Evolutionary conservation across 768 basidiomycete species (phyloP).

Genomic region (Cystofilobasidium bisporidii): DNA sequence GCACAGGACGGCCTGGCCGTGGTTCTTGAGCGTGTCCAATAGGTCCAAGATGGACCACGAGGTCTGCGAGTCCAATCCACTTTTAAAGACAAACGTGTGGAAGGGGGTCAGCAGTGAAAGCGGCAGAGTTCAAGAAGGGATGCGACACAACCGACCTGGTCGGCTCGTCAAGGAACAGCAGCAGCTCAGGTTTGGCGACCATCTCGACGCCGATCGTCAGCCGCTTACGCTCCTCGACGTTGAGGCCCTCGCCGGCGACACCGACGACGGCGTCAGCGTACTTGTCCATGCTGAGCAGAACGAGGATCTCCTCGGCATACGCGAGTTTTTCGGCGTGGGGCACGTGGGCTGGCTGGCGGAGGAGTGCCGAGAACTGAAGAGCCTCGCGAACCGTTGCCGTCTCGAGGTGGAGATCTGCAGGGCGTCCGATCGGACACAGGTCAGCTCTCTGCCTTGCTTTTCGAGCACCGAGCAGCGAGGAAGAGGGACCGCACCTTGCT

Average conservation of each 20-base stretch:
- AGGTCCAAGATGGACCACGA: conserved; percentile 66
- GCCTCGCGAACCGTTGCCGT: conserved; percentile 39
- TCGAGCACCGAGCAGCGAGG: too few relatives aligned
- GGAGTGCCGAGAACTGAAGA: conserved; percentile 42
- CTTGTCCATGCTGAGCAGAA: conserved; percentile 31
- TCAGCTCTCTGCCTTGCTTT: too few relatives aligned
- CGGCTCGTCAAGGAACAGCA: conserved; percentile 46
- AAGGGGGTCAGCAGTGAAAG: too few relatives aligned
- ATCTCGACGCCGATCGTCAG: conserved; percentile 33
- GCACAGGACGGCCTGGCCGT: conserved; percentile 42
- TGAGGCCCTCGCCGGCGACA: conserved; percentile 40
- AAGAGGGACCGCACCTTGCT: too few relatives aligned
- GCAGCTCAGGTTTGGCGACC: conserved; percentile 40
- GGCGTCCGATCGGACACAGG: too few relatives aligned
- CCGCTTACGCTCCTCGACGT: conserved; percentile 33
- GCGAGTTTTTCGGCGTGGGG: conserved; percentile 35
- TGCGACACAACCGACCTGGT: conserved; percentile 34
- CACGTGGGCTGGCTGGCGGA: conserved; percentile 41
- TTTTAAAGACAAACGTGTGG: too few relatives aligned
- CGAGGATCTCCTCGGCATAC: conserved; percentile 44
- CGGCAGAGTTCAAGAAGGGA: too few relatives aligned
- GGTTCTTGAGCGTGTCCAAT: conserved; percentile 42
- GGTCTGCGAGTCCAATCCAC: conserved; percentile 60
- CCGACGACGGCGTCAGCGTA: conserved; percentile 40
- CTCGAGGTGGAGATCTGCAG: conserved; percentile 20